Evolutionary conservation across 2,329 filamentous ascomycete genomes (phyloP), one percentile per base, ranked within the genome.

Genomic region (Neonectria hederae): DNA sequence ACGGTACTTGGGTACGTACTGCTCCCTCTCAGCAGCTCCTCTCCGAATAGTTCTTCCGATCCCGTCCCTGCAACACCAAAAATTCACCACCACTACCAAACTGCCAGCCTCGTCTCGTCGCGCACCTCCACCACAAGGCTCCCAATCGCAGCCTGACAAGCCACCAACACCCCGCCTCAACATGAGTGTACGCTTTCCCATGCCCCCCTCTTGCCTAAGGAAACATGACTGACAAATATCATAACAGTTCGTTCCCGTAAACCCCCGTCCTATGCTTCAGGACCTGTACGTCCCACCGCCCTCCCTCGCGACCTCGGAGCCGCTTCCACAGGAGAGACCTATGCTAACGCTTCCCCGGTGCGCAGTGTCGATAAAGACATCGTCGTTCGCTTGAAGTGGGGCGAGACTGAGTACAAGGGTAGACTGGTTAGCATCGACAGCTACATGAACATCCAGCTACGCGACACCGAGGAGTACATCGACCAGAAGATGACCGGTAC

Each of bases 381-480:
- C 76, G 86, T 94, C 68, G 92, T 99, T 69, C 93, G 94, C 74
- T 87, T 99, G 69, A 99, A 99, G 87, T 99, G 96, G 96, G 94
- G 93, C 74, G 91, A 97, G 81, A 96, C 93, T 65, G 96, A 99
- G 81, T 99, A 99, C 87, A 97, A 95, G 80, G 96, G 96, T 78
- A 88, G 89, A 70, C 88, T 99, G 67, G 92, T 97, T 76, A 95
- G 92, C 74, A 92, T 97, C 76, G 96, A 99, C 83, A 94, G 92
- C 77, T 99, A 99, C 85, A 98, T 99, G 95, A 99, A 99, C 84
- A 90, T 99, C 69, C 94, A 98, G 83, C 87, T 99, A 68, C 89
- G 90, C 70, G 90, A 91, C 74, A 94, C 95, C 55, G 92, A 97
- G 82, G 96, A 99, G 81, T 97, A 91, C 81, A 92, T 97, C 76